A percentile compares a stretch with the other conserved stretches of the same genome.
Conservation (phyloP, 2,329 filamentous ascomycete species). For the Sarocladium oryzae region DNA sequence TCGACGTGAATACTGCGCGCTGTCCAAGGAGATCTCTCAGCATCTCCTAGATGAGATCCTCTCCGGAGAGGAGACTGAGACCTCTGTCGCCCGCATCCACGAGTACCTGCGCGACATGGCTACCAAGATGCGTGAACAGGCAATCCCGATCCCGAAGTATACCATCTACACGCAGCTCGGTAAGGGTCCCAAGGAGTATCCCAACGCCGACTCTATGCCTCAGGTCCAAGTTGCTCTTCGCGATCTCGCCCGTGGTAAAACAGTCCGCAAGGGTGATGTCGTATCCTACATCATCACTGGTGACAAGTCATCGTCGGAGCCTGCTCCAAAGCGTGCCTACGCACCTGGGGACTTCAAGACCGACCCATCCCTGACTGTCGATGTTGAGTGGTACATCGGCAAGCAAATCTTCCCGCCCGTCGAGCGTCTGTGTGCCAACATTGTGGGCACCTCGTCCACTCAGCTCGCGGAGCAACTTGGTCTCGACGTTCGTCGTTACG, state of each 20-base stretch:
- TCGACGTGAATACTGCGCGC: constrained; percentile 88
- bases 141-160: constrained; percentile 76
- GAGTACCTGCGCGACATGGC: constrained; percentile 85
- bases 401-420: constrained; percentile 98
- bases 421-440: constrained; percentile 94
- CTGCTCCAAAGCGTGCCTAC: constrained; percentile 82
- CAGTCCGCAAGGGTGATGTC: constrained; percentile 86
- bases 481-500: constrained; percentile 81
- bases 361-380: constrained; percentile 69
- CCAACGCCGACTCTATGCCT: constrained; percentile 90
- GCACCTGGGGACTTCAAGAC: constrained; percentile 76
- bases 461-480: constrained; percentile 90
- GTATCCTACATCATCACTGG: constrained; percentile 92
- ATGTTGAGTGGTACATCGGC: constrained; percentile 96
- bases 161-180: constrained; percentile 97
- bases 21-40: constrained; percentile 92
- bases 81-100: constrained; percentile 83
- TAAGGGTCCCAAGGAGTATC: constrained; percentile 88
- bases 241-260: constrained; percentile 80
- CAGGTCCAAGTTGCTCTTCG: constrained; percentile 93
- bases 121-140: constrained; percentile 75
- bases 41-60: constrained; percentile 90
- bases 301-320: constrained; percentile 58
- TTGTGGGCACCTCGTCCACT: constrained; percentile 83
- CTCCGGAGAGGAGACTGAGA: constrained; percentile 85